phyloP scores from a whole-genome alignment of 2,329 filamentous ascomycete species.

The Fusarium sp. region DNA sequence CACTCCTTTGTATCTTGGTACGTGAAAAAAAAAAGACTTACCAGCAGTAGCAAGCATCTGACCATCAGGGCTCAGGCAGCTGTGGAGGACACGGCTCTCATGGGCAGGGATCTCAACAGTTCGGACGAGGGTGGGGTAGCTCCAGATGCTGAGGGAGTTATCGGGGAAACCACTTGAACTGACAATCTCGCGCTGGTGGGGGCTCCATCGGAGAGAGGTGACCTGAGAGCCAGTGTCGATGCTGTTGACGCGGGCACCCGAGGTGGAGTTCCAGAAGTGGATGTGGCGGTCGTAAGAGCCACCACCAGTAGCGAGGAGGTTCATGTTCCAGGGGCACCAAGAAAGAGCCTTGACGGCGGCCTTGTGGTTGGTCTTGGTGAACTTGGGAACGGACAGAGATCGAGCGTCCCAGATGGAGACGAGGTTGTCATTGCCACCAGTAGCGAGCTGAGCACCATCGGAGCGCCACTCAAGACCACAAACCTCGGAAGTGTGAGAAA shows the following conservation, averaged over 20 bases:
- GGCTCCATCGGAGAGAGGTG: conserved; percentile 95
- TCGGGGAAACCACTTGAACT: conserved; percentile 99
- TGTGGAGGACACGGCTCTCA: conserved; percentile 96
- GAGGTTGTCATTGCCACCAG: conserved; percentile 98
- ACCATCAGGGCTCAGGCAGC: conserved; percentile 94
- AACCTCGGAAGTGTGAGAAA: conserved; percentile 97
- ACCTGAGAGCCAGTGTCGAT: conserved; percentile 99
- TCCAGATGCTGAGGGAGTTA: conserved; percentile 99
- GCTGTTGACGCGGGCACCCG: conserved; percentile 96
- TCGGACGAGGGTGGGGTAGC: conserved; percentile 95
- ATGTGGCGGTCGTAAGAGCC: conserved; percentile 98
- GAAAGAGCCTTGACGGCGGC: conserved; percentile 97
- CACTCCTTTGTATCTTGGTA: not conserved
- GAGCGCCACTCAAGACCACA: conserved; percentile 98
- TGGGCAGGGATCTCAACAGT: conserved; percentile 98
- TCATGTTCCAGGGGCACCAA: conserved; percentile 99
- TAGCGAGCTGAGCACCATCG: conserved; percentile 95
- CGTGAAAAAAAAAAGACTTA: conserved; percentile 56
- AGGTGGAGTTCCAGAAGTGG: conserved; percentile 99
- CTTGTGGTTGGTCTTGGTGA: conserved; percentile 99
- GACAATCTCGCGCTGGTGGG: conserved; percentile 97
- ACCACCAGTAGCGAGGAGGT: conserved; percentile 94
- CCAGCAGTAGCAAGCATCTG: conserved; percentile 97
- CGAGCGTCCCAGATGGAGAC: conserved; percentile 99
- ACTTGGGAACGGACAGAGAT: conserved; percentile 92